Evolutionary conservation across 192 early-diverging fungal genomes (phyloP), one percentile per base, ranked within the genome.

Genomic region (Rhizoclosmatium sp.): DNA sequence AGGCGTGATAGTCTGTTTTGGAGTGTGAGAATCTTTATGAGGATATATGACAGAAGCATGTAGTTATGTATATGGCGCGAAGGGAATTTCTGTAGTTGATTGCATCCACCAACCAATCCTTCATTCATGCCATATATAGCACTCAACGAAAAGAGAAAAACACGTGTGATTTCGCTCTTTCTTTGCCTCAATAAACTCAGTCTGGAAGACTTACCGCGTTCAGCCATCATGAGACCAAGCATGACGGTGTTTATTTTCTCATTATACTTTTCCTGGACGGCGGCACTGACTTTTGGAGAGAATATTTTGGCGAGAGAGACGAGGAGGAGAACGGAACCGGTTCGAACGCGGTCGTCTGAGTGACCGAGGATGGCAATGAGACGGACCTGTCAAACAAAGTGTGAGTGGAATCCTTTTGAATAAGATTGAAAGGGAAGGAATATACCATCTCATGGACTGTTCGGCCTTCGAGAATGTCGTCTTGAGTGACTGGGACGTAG

Each of bases 281-380:
- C 70, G 2, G 66, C 12, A 45, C 14, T 42, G 4, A 71, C 14
- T 42, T 62, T 75, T 64, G 56, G 46, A 7, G 14, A 78, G 39
- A 88, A 79, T 39, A 88, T 80, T 21, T 47, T 54, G 2, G 87
- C 83, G 14, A 89, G 71, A 45, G 58, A 10, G 51, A 83, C 80
- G 31, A 88, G 66, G n/a, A 89, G 71, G 3, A 65, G 39, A 3
- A 83, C 83, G 4, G 87, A 76, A 12, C 82, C 79, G 47, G 85
- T 71, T n/a, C 89, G 61, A 12, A 89, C 72, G n/a, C 16, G 61
- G 66, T 84, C 81, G 39, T 78, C 47, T 42, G 69, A 78, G 78
- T 90, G 82, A 16, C 87, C 87, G 49, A 89, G 65, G 2, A 86
- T 71, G 4, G 86, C 80, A 9, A 87, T 83, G 47, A 90, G 76